Evolutionary conservation across 179 eudicot species (phyloP).

Genomic region (Spinacia oleracea): DNA sequence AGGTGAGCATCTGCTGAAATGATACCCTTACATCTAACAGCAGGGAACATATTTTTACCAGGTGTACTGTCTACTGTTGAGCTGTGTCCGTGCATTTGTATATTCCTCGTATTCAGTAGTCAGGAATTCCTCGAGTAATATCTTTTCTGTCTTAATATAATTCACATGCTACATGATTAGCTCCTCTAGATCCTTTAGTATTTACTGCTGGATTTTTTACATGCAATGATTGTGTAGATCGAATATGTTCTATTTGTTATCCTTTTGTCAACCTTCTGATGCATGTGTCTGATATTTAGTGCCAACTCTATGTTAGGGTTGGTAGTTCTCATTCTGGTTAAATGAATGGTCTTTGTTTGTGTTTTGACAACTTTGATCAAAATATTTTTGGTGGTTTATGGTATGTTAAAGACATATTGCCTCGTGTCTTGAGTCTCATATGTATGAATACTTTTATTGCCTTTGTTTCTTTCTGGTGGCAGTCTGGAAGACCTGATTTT

Average conservation of each 20-base stretch:
- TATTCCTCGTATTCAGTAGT: neutral
- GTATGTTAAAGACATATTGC: neutral
- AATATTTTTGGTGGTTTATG: neutral
- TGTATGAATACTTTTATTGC: neutral
- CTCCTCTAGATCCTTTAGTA: neutral
- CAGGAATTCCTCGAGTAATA: neutral
- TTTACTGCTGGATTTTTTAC: neutral
- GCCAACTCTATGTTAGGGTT: neutral
- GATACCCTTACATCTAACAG: neutral
- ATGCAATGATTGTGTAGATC: neutral
- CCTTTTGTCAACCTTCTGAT: neutral
- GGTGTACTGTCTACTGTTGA: neutral
- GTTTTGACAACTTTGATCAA: neutral
- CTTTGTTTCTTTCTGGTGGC: neutral
- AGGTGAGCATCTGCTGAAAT: constrained; percentile 53
- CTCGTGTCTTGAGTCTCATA: neutral
- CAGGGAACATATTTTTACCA: neutral
- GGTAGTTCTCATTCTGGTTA: neutral
- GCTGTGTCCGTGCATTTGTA: neutral
- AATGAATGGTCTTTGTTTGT: neutral
- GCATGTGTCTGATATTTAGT: neutral
- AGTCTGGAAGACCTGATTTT: neutral
- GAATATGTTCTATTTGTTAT: neutral
- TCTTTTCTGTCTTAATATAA: neutral
- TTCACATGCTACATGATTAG: neutral